Conservation (phyloP, 768 basidiomycete genomes). For the Agrocybe praecox region DNA sequence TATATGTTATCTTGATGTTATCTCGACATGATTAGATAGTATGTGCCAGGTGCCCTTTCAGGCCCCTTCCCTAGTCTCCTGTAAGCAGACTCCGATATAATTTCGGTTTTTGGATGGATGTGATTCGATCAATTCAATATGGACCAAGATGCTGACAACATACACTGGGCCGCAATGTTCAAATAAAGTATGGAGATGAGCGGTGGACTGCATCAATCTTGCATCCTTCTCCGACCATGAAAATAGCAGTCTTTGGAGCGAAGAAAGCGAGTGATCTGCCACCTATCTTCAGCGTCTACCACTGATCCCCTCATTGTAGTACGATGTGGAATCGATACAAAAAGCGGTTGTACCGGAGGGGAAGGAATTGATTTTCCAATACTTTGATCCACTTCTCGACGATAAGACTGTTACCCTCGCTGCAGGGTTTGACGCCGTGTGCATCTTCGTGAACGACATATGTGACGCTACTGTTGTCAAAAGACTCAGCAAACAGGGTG, state of each 20-base stretch:
- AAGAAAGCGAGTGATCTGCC: constrained; percentile 27
- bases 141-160: background rate
- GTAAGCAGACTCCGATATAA: too few species aligned
- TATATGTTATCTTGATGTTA: too few species aligned
- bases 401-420: constrained; percentile 35
- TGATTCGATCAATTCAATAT: too few species aligned
- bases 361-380: constrained; percentile 34
- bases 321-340: constrained; percentile 37
- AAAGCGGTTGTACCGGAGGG: constrained; percentile 24
- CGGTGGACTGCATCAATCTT: background rate
- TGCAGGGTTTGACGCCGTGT: constrained; percentile 39
- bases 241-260: constrained; percentile 44
- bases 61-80: too few species aligned
- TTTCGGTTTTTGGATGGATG: too few species aligned
- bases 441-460: constrained; percentile 45
- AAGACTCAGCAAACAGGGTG: constrained; percentile 31
- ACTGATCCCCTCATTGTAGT: constrained; percentile 21
- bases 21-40: too few species aligned
- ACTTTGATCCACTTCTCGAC: constrained; percentile 39
- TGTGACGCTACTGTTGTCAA: constrained; percentile 37
- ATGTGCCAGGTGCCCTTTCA: too few species aligned
- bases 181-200: background rate
- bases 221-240: constrained; percentile 27
- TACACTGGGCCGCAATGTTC: background rate
- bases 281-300: background rate